These are phyloP conservation scores for Dioscorea zingiberensis DNA, from an alignment of 106 monocot species.

Conservation along the genomic window DNA sequence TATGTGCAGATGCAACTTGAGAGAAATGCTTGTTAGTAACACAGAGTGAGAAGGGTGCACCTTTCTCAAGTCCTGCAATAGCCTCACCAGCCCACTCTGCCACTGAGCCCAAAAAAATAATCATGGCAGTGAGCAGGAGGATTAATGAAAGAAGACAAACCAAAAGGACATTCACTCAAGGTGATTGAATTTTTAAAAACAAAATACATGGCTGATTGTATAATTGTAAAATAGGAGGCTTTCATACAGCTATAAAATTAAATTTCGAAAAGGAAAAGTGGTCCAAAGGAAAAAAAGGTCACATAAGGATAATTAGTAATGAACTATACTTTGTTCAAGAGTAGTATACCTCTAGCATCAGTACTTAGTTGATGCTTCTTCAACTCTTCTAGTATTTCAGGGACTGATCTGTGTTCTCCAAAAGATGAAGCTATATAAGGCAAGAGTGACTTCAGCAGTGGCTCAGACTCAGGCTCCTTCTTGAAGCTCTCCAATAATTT, in stretches of 20 bases:
- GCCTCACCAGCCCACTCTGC: slow-evolving; percentile 78
- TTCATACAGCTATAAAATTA: too few species aligned
- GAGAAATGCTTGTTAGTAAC: slow-evolving; percentile 88
- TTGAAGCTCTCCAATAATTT: slow-evolving; percentile 31
- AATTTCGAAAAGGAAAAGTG: too few species aligned
- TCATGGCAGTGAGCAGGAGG: too few species aligned
- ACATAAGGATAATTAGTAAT: too few species aligned
- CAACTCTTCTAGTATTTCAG: slow-evolving; percentile 66
- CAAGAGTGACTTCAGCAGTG: slow-evolving; percentile 54
- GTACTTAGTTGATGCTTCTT: slow-evolving; percentile 47
- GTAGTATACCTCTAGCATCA: slow-evolving; percentile 72
- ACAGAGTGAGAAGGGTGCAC: slow-evolving; percentile 94
- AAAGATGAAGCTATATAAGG: slow-evolving; percentile 71
- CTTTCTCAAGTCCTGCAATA: slow-evolving; percentile 65
- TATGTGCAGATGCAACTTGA: slow-evolving; percentile 62
- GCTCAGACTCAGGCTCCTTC: slow-evolving; percentile 50
- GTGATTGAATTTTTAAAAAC: too few species aligned
- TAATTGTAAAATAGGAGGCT: too few species aligned
- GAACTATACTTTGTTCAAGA: too few species aligned
- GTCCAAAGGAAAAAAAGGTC: too few species aligned
- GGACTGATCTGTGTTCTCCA: slow-evolving; percentile 43
- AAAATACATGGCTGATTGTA: too few species aligned
- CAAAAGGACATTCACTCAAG: too few species aligned
- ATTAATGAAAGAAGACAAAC: too few species aligned
- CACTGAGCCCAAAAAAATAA: slow-evolving; percentile 29